These are phyloP conservation scores for Solanum hybrid DNA, from an alignment of 305 asterid species.

Conservation along the genomic window DNA sequence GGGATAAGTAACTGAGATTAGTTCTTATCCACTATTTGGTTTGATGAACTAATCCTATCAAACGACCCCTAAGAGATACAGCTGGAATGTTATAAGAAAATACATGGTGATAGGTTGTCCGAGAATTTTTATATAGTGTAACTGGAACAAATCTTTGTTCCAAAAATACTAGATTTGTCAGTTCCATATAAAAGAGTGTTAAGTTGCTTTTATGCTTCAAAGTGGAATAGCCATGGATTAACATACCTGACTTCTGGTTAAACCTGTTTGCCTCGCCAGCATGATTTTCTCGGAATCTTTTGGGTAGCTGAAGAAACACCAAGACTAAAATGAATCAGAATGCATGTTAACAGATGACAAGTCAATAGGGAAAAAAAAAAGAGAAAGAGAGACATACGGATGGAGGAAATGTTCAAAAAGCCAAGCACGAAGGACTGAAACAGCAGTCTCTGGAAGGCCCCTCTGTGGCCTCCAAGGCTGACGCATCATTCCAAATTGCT, in stretches of 20 bases:
- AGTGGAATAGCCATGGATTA: not conserved
- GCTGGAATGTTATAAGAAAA: not conserved
- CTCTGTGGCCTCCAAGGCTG: conserved; percentile 93
- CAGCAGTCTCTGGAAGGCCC: conserved; percentile 80
- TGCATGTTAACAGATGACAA: not conserved
- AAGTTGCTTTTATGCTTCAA: not conserved
- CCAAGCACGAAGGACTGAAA: conserved; percentile 83
- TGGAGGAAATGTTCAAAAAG: conserved; percentile 85
- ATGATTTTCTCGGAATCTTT: conserved; percentile 71
- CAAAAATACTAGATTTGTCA: not conserved
- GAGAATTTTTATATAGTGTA: not conserved
- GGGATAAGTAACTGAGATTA: not conserved
- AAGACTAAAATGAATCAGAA: not conserved
- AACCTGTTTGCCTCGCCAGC: conserved; percentile 76
- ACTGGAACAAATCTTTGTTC: not conserved
- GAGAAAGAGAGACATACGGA: conserved; percentile 42
- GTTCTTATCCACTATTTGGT: not conserved
- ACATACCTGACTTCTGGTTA: conserved; percentile 69
- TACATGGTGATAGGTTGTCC: not conserved
- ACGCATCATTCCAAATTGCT: conserved; percentile 55
- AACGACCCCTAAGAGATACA: not conserved
- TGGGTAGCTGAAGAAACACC: conserved; percentile 45
- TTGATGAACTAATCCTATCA: not conserved
- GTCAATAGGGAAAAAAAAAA: not conserved
- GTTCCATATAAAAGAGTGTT: not conserved